Conservation (phyloP, 2,329 filamentous ascomycete genomes). For the Beauveria scarabaeidicola region DNA sequence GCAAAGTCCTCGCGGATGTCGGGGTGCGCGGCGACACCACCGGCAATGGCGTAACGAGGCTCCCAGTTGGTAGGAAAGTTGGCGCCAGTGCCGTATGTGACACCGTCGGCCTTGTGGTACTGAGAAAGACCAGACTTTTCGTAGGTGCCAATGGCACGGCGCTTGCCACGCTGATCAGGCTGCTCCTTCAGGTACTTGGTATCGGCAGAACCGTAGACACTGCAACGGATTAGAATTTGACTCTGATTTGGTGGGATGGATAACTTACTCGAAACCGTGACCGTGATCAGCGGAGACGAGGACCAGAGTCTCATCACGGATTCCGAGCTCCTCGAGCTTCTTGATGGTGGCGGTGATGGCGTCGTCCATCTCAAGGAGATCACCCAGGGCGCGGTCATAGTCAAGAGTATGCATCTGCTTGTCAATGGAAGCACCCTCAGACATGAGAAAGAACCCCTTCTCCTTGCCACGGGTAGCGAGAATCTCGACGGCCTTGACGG, state of each 20-base stretch:
- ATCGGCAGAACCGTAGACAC: constrained; percentile 71
- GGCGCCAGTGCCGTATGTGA: constrained; percentile 63
- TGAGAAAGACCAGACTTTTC: constrained; percentile 64
- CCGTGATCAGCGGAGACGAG: constrained; percentile 83
- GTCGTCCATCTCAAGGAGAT: constrained; percentile 79
- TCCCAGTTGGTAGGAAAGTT: constrained; percentile 82
- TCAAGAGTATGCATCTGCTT: constrained; percentile 85
- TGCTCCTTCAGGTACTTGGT: constrained; percentile 66
- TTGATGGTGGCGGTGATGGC: constrained; percentile 67
- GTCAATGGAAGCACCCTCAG: constrained; percentile 76
- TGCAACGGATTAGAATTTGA: constrained; percentile 14
- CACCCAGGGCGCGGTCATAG: constrained; percentile 77
- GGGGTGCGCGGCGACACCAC: constrained; percentile 62
- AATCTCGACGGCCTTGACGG: constrained; percentile 74
- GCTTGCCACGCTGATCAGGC: constrained; percentile 60
- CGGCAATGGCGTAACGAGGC: constrained; percentile 71
- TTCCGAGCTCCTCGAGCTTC: constrained; percentile 56
- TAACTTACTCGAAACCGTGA: constrained; percentile 64
- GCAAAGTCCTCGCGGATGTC: constrained; percentile 71
- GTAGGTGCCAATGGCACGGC: constrained; percentile 67
- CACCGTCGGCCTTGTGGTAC: constrained; percentile 54
- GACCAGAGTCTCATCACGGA: constrained; percentile 68
- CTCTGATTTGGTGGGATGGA: not conserved
- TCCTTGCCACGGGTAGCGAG: constrained; percentile 58
- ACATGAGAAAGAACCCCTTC: constrained; percentile 81